Percentiles rank a stretch among this genome's conserved stretches.
Conservation (phyloP, 2,329 filamentous ascomycete genomes). For the Calonectria fujianensis region DNA sequence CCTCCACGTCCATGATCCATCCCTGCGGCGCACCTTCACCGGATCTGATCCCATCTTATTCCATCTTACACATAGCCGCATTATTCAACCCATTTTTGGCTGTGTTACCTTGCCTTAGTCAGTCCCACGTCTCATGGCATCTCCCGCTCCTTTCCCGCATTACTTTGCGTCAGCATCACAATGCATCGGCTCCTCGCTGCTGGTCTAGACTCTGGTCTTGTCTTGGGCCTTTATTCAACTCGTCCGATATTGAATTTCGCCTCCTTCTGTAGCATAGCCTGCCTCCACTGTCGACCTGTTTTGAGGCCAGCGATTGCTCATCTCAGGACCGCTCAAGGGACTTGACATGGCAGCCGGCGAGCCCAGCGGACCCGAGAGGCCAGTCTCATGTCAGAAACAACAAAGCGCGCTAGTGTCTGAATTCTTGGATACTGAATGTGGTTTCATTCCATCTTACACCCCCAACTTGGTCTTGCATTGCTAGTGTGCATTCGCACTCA, state of each 20-base stretch:
- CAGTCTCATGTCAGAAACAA: constrained; percentile 35
- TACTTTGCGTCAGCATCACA: constrained; percentile 38
- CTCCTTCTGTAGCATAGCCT: constrained; percentile 29
- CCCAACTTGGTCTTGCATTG: constrained; percentile 46
- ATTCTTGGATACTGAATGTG: constrained; percentile 29
- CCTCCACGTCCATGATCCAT: constrained; percentile 23
- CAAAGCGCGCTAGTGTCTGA: constrained; percentile 25
- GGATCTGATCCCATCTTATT: constrained; percentile 9
- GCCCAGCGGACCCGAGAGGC: constrained; percentile 8
- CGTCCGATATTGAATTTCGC: constrained; percentile 37
- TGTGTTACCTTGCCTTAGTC: constrained; percentile 12
- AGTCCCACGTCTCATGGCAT: constrained; percentile 1
- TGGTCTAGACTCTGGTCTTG: constrained; percentile 46
- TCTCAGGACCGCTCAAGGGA: background rate
- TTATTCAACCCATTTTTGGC: constrained; percentile 14
- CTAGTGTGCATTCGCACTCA: constrained; percentile 46
- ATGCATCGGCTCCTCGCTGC: constrained; percentile 25
- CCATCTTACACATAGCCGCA: background rate
- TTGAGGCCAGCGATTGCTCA: constrained; percentile 5
- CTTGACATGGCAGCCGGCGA: constrained; percentile 7
- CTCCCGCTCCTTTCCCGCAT: constrained; percentile 32
- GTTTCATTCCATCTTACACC: constrained; percentile 43
- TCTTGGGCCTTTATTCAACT: constrained; percentile 41
- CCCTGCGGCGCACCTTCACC: constrained; percentile 10
- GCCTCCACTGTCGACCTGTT: constrained; percentile 1